Percentiles rank a stretch among this genome's conserved stretches.
Evolutionary conservation across 306 rosid species (phyloP).

Genomic region (Hylodesmum podocarpum): DNA sequence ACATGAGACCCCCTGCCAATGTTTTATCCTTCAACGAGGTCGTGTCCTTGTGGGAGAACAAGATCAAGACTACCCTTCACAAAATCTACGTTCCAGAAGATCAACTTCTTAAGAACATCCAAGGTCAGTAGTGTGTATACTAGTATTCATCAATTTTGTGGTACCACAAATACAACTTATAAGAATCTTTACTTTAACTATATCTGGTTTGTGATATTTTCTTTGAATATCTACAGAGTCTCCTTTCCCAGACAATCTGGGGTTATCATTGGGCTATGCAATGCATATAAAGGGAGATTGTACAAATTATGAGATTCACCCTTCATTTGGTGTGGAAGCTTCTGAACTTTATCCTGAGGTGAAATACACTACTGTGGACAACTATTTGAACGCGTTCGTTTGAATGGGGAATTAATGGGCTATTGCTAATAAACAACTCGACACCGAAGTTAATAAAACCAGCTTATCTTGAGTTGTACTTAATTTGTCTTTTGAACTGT

Average conservation of each 20-base stretch:
- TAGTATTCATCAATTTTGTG: not conserved
- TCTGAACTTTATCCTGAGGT: conserved; percentile 49
- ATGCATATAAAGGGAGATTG: conserved; percentile 36
- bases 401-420: conserved; percentile 7
- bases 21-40: conserved; percentile 39
- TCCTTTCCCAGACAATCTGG: conserved; percentile 34
- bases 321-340: conserved; percentile 43
- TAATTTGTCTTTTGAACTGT: too few relatives aligned
- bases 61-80: conserved; percentile 35
- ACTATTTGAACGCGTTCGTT: conserved; percentile 37
- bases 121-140: conserved; percentile 21
- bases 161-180: not conserved
- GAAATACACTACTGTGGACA: conserved; percentile 36
- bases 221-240: conserved; percentile 29
- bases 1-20: conserved; percentile 33
- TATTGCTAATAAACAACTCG: not conserved
- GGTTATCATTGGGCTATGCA: conserved; percentile 29
- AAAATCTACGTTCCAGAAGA: conserved; percentile 37
- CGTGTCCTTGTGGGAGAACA: conserved; percentile 48
- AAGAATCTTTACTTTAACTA: not conserved
- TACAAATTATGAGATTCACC: conserved; percentile 31
- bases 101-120: conserved; percentile 42
- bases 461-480: not conserved
- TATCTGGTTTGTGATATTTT: not conserved
- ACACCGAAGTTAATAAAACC: not conserved